Evolutionary conservation across 2,329 filamentous ascomycete species (phyloP).

Genomic region (Cryphonectria naterciae): DNA sequence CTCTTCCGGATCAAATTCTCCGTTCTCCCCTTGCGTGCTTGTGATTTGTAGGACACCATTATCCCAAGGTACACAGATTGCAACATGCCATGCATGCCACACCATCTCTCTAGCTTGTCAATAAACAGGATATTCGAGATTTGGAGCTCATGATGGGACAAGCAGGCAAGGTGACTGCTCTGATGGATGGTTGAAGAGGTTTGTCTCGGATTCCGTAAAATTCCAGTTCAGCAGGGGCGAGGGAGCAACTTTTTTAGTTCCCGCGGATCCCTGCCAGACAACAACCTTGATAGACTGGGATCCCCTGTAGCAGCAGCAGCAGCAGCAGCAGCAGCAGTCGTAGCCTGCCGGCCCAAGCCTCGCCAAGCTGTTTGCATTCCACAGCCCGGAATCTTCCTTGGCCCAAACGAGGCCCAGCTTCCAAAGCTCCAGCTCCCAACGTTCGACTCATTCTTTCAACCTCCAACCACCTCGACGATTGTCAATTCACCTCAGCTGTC

Average conservation of each 20-base stretch:
- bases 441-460: neutral
- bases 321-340: neutral
- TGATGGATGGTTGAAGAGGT: neutral
- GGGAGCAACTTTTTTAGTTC: conserved; percentile 2
- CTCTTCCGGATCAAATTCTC: neutral
- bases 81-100: neutral
- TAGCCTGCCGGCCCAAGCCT: neutral
- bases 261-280: conserved; percentile 7
- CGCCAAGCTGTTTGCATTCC: neutral
- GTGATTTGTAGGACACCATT: neutral
- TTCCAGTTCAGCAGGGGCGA: neutral
- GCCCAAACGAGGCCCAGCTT: neutral
- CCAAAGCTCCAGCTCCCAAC: neutral
- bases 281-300: conserved; percentile 2
- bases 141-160: neutral
- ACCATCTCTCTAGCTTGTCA: neutral
- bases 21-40: neutral
- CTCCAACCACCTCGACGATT: neutral
- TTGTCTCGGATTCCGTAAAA: neutral
- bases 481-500: neutral
- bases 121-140: neutral
- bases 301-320: neutral
- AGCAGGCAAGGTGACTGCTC: neutral
- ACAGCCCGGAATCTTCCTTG: conserved; percentile 8
- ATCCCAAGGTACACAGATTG: neutral